phyloP scores from a whole-genome alignment of 192 early-diverging fungal genomes.

The Coemansia reversa region DNA sequence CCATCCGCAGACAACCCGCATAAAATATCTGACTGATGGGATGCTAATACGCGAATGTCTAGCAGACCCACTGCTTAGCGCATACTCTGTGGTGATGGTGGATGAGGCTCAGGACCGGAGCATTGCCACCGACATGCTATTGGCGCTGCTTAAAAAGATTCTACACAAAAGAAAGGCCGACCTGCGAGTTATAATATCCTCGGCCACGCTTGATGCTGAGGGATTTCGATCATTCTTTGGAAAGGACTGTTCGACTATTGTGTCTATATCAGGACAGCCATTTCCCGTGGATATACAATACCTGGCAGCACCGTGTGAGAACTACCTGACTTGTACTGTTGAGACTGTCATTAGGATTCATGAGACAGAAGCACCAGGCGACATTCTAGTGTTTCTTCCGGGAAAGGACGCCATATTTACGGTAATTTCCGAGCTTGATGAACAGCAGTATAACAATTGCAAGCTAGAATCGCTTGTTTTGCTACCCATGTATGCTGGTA shows the following conservation, averaged over 20 bases:
- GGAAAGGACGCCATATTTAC: conserved; percentile 94
- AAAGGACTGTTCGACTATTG: conserved; percentile 69
- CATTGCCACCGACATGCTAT: conserved; percentile 84
- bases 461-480: conserved; percentile 71
- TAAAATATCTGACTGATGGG: conserved; percentile 98
- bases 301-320: conserved; percentile 84
- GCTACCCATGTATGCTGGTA: conserved; percentile 81
- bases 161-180: conserved; percentile 67
- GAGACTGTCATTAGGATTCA: conserved; percentile 92
- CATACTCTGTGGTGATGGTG: conserved; percentile 89
- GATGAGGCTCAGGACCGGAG: conserved; percentile 97
- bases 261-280: conserved; percentile 87
- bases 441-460: conserved; percentile 54
- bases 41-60: conserved; percentile 90
- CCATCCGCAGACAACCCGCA: conserved; percentile 76
- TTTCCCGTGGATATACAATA: conserved; percentile 98
- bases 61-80: conserved; percentile 75
- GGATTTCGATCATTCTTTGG: conserved; percentile 83
- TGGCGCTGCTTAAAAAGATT: conserved; percentile 88
- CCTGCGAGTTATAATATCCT: conserved; percentile 87
- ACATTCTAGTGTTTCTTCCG: conserved; percentile 90
- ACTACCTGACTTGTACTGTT: conserved; percentile 88
- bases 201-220: conserved; percentile 91
- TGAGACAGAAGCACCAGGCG: conserved; percentile 86
- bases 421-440: conserved; percentile 60